Conservation (phyloP, 805 yeast genomes). For the Zygosaccharomyces lentus region DNA sequence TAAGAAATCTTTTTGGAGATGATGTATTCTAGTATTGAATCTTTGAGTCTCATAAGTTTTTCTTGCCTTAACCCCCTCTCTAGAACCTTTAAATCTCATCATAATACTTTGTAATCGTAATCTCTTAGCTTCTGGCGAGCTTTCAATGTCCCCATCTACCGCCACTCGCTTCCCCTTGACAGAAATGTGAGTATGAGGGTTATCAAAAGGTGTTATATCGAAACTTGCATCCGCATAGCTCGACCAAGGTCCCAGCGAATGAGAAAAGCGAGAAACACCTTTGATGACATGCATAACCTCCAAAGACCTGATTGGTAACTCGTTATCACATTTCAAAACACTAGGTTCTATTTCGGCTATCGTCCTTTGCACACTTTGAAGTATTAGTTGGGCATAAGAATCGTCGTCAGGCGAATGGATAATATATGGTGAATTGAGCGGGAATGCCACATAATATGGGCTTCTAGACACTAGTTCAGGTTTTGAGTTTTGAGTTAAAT, state of each 20-base stretch:
- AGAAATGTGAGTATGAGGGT: conserved; percentile 40
- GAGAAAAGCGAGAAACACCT: conserved; percentile 59
- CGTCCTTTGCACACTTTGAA: conserved; percentile 57
- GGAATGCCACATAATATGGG: conserved; percentile 65
- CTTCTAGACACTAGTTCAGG: conserved; percentile 50
- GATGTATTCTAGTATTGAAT: conserved; percentile 22
- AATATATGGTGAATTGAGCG: conserved; percentile 60
- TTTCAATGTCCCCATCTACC: conserved; percentile 7
- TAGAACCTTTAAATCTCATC: conserved; percentile 58
- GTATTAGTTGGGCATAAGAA: conserved; percentile 47
- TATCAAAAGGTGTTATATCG: conserved; percentile 60
- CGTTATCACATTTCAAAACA: conserved; percentile 37
- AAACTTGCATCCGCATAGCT: conserved; percentile 65
- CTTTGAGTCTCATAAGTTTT: conserved; percentile 40
- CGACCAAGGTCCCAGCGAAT: conserved; percentile 67
- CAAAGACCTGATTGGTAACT: conserved; percentile 42
- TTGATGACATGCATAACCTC: conserved; percentile 53
- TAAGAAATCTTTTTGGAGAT: conserved; percentile 19
- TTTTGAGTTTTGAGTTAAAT: not conserved
- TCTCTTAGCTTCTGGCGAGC: conserved; percentile 28
- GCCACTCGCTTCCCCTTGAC: conserved; percentile 26
- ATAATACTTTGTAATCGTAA: conserved; percentile 43
- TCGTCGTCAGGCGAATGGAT: conserved; percentile 51
- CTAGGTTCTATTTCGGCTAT: conserved; percentile 43
- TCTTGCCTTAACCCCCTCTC: conserved; percentile 35